Conservation (phyloP, 2,329 filamentous ascomycete genomes). For the Botrytis hyacinthi region DNA sequence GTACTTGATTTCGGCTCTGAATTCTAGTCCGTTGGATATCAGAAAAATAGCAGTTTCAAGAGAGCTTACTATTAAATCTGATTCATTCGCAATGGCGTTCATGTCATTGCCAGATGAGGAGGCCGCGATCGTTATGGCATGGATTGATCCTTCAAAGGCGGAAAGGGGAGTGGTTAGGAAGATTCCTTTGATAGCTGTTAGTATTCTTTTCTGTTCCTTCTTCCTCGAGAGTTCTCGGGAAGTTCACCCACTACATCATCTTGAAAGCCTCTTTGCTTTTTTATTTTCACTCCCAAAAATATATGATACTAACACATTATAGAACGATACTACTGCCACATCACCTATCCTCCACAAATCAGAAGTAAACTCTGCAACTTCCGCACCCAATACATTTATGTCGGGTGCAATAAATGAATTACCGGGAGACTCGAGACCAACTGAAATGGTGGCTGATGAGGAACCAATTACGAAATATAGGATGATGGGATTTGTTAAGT, state of each 20-base stretch:
- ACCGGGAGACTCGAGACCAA: constrained; percentile 5
- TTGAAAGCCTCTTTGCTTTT: no score
- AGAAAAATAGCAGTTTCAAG: constrained; percentile 40
- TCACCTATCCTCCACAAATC: constrained; percentile 16
- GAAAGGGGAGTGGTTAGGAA: constrained; percentile 39
- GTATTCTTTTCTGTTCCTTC: neutral
- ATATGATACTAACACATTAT: neutral
- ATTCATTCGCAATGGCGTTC: constrained; percentile 42
- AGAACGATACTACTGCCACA: neutral
- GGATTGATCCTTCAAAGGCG: constrained; percentile 41
- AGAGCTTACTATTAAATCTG: constrained; percentile 42
- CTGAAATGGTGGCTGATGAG: constrained; percentile 18
- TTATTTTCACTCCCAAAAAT: neutral
- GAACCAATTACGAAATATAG: constrained; percentile 18
- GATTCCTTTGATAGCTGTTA: constrained; percentile 30
- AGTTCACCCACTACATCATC: neutral
- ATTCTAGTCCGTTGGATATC: constrained; percentile 42
- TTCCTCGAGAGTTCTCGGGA: neutral
- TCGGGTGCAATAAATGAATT: constrained; percentile 7
- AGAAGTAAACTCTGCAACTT: neutral
- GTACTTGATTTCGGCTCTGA: constrained; percentile 42
- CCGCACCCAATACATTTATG: neutral
- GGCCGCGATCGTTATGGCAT: constrained; percentile 41
- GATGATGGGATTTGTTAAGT: constrained; percentile 18
- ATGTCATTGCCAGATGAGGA: constrained; percentile 43